Base-by-base conservation (phyloP, 1,284 basidiomycete genomes). In the Vanrija sp. region DNA sequence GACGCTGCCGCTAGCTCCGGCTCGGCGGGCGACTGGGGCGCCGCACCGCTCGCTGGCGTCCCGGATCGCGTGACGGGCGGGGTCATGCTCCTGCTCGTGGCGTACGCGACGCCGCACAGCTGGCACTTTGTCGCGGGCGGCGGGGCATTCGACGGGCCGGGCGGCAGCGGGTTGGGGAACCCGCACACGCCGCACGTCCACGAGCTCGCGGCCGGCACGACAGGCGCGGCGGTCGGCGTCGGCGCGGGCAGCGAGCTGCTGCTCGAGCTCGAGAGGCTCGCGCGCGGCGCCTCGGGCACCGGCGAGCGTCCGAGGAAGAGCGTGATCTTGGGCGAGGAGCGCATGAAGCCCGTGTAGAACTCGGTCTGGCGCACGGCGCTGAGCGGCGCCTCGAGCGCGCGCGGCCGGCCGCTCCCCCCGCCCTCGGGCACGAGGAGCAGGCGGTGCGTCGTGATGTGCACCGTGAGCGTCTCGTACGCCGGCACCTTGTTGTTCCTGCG, bases 131-230 rank as follows among this genome's bases (percentile, higher is more conserved):
- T 68, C 82, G 85, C 42, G 82, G 34, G 34, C 12, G 79, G 55
- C n/a, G 18, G 57, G 40, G 43, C 29, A 34, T 23, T 38, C 34
- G 12, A 12, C 34, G 40, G 18, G 50, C 47, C 28, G 45, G 64
- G 46, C 39, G 61, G 55, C 1, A 86, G 83, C 5, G 85, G 82
- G 70, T 95, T 94, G 40, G 83, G 82, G 71, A 86, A 87, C 21
- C 83, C 89, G 74, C 92, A 96, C 15, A 96, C 86, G 43, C 85
- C 83, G 68, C 92, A 96, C 61, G 86, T 82, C 92, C 92, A 96
- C 0, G 51, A 38, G 6, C 29, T 28, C 0, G 21, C 23, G 10
- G 42, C 19, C 14, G 48, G 44, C 18, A 23, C 26, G 21, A 5
- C 21, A 4, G 39, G 29, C 38, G 43, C 14, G 0, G 46, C n/a